Conservation (phyloP, 2,329 filamentous ascomycete species). For the Dothidotthia symphoricarpi region DNA sequence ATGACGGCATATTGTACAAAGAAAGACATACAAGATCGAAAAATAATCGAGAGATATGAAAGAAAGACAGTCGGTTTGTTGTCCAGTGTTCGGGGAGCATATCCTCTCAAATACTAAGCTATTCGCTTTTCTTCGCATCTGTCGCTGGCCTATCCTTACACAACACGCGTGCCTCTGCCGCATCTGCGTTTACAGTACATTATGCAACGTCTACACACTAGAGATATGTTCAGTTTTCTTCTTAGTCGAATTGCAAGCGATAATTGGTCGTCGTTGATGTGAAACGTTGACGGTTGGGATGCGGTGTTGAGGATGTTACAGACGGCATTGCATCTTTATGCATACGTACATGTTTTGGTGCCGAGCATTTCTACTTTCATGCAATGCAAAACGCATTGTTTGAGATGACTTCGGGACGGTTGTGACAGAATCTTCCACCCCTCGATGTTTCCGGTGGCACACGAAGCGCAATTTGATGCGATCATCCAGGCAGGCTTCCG, state of each 20-base stretch:
- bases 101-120: conserved; percentile 1
- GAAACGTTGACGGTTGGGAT: conserved; percentile 7
- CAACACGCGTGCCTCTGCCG: background rate
- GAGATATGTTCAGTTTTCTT: background rate
- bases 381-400: conserved; percentile 1
- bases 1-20: conserved; percentile 18
- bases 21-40: conserved; percentile 1
- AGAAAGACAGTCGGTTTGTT: background rate
- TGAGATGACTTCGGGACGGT: conserved; percentile 1
- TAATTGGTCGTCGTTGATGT: background rate
- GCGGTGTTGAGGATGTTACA: conserved; percentile 8
- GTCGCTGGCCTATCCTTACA: background rate
- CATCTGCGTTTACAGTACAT: background rate
- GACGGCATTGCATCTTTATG: conserved; percentile 17
- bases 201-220: background rate
- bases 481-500: background rate
- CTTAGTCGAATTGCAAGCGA: background rate
- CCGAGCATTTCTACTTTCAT: conserved; percentile 5
- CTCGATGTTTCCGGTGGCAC: conserved; percentile 1
- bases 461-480: background rate
- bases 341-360: conserved; percentile 1
- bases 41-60: conserved; percentile 1
- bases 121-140: background rate
- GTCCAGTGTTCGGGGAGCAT: conserved; percentile 1
- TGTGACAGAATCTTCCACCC: conserved; percentile 4